Conservation (phyloP, 1,139 yeast species). For the Magnusiomyces magnusii region DNA sequence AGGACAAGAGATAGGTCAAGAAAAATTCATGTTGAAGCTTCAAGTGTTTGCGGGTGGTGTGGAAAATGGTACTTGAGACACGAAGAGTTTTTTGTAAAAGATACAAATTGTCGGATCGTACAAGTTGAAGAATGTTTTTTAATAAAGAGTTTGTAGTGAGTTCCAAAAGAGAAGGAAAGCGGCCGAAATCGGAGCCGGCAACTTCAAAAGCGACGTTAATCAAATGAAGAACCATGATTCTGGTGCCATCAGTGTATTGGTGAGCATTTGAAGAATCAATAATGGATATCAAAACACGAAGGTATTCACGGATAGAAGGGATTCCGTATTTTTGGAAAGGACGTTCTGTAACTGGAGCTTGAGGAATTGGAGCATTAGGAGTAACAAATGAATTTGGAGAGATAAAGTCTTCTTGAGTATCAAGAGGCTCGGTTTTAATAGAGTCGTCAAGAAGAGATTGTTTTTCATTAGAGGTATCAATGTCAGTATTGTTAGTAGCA, state of each 20-base stretch:
- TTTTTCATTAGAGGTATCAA: constrained; percentile 5
- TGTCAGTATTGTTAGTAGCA: background rate
- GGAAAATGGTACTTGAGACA: constrained; percentile 53
- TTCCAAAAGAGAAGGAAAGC: constrained; percentile 58
- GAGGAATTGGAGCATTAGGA: background rate
- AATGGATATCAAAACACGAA: constrained; percentile 74
- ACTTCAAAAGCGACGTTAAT: constrained; percentile 77
- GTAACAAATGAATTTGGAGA: constrained; percentile 3
- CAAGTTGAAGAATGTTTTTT: constrained; percentile 72
- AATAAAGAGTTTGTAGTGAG: constrained; percentile 73
- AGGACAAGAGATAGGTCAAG: constrained; percentile 35
- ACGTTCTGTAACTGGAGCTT: background rate
- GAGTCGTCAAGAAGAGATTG: too few species aligned
- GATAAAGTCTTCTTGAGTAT: background rate
- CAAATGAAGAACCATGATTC: constrained; percentile 73
- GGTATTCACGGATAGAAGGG: constrained; percentile 57
- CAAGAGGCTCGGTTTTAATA: too few species aligned
- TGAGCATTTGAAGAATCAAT: constrained; percentile 75
- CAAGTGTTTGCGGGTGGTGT: constrained; percentile 31
- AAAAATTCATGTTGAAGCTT: constrained; percentile 39
- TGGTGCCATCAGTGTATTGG: constrained; percentile 80
- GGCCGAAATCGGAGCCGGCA: constrained; percentile 59
- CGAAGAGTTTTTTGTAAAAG: constrained; percentile 70
- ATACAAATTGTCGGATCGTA: constrained; percentile 60
- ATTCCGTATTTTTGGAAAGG: constrained; percentile 49